Evolutionary conservation across 352 stramenopile genomes (phyloP), one percentile per base, ranked within the genome.

Genomic region (Achlya hypogyna): DNA sequence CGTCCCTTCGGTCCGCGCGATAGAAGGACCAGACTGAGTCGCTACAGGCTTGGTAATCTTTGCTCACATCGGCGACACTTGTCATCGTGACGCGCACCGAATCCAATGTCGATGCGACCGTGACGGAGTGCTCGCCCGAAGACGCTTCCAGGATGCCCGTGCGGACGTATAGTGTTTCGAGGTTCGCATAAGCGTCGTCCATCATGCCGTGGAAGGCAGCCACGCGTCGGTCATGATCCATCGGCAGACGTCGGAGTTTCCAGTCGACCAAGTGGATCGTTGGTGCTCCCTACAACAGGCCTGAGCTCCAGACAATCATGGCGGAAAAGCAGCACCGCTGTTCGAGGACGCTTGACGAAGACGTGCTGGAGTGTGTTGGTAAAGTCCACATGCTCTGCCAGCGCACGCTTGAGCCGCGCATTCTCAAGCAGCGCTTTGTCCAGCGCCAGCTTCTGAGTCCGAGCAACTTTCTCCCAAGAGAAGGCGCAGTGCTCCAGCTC

Each of bases 381-480:
- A 56, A 56, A 38, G 12, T 56, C 25, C 10, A 56, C 1, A 38
- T 56, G 49, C 10, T 56, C 49, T 56, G 16, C 49, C 10, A 56
- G 31, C 2, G 49, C 49, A 12, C 49, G 25, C 31, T 56, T 56
- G 10, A 56, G n/a, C 10, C 49, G 49, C 31, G 49, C 25, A 20
- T 56, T 56, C 49, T 56, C 49, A 56, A 56, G 49, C 49, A 56
- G 2, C 25, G 49, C 49, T 3, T 12, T 56, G 25, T 56, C 49
- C 25, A 35, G 25, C 31, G 49, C 25, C 14, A 56, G 25, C 31
- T 56, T 56, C 25, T 56, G 49, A 20, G 16, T 56, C 10, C 49
- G 25, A 4, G 49, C 49, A 38, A 56, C n/a, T 20, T 56, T 56
- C 25, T 56, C 49, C 49, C 49, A 56, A 1, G 25, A 10, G 49